Base-by-base conservation (phyloP, 139 green algal species). In the Pleodorina starrii region DNA sequence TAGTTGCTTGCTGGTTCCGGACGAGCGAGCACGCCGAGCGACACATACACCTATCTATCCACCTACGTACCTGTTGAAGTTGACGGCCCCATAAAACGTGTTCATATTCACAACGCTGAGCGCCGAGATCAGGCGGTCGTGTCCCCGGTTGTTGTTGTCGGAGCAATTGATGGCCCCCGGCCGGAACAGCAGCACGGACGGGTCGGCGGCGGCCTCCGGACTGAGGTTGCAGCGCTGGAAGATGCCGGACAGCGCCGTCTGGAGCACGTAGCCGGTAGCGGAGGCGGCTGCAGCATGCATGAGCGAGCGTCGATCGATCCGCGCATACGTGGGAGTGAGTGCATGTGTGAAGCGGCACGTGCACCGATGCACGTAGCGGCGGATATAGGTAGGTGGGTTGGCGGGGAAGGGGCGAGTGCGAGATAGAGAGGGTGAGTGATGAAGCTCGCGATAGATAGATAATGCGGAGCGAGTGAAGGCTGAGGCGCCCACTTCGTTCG, bases 71-170 rank as follows among this genome's bases (percentile, higher is more conserved):
- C 78, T 81, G 85, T 89, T 85, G 50, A 92, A 92, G 27, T 19
- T 32, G 29, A 92, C 80, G 57, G 43, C 38, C 0, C 90, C 90
- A 40, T 71, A 92, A 50, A 92, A 89, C 0, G 77, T 92, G 21
- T 85, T 73, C 44, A 89, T 42, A 16, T 72, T 60, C 1, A 21
- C 2, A 0, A 36, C 0, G 1, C 59, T 27, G 2, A 87, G 60
- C 10, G 60, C n/a, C 0, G 40, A 3, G 1, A 75, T 0, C 38
- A 92, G 14, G 3, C 90, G 90, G 83, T 86, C 25, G 2, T 90
- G 87, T 12, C 90, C 90, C 1, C 85, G 46, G 79, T 92, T 92
- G 38, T 75, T 69, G 66, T 90, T 90, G 68, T 92, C 90, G 4
- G 66, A 25, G 43, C 90, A 92, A 0, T 0, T 86, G 40, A 92